Conservation (phyloP, 2,329 filamentous ascomycete species). For the Berkeleyomyces rouxiae region DNA sequence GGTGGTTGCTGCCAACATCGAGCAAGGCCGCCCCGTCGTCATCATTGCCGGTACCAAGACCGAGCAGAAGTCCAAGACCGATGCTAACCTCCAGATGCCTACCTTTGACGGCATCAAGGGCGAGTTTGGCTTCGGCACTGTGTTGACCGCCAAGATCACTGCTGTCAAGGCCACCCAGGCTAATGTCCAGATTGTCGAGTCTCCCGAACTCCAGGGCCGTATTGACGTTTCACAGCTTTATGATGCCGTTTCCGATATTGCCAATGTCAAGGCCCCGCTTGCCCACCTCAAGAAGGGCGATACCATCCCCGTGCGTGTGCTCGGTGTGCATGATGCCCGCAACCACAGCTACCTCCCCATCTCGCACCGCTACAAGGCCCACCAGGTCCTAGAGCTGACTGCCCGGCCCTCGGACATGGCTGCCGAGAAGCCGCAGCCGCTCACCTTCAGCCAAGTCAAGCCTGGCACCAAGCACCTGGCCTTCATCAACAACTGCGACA, state of each 20-base stretch:
- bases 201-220: conserved; percentile 63
- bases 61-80: conserved; percentile 22
- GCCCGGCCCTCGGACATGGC: conserved; percentile 55
- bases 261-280: conserved; percentile 67
- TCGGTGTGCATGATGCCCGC: conserved; percentile 78
- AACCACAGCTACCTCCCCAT: conserved; percentile 87
- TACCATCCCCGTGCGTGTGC: conserved; percentile 54
- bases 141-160: conserved; percentile 61
- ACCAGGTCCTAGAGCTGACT: conserved; percentile 75
- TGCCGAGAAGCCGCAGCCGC: conserved; percentile 26
- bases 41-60: conserved; percentile 30
- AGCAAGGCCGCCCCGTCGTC: conserved; percentile 50
- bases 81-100: conserved; percentile 18
- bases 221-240: conserved; percentile 86
- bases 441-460: conserved; percentile 58
- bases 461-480: conserved; percentile 57
- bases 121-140: conserved; percentile 56
- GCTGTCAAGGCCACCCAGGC: conserved; percentile 82
- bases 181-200: conserved; percentile 72
- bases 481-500: conserved; percentile 78
- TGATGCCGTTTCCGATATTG: conserved; percentile 73
- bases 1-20: conserved; percentile 55
- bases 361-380: conserved; percentile 64
- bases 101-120: conserved; percentile 29
- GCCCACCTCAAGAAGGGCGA: conserved; percentile 41